Percentiles rank a stretch among this genome's conserved stretches.
Conservation (phyloP, 345 rosid genomes). For the Clausena lansium region DNA sequence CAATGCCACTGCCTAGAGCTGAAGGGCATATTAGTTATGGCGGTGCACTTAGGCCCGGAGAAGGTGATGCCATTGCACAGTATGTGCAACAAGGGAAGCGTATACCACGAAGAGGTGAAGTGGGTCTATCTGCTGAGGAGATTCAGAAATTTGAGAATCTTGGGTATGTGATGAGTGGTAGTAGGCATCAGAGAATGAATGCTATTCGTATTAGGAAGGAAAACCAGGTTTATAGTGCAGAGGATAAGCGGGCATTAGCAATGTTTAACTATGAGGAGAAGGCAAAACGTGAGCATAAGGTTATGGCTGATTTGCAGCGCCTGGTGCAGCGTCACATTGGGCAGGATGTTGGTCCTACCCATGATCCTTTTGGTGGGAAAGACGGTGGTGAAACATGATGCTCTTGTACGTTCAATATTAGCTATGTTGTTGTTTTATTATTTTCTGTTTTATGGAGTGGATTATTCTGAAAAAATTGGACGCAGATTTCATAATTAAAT, state of each 20-base stretch:
- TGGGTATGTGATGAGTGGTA: conserved; percentile 99
- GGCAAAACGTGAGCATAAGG: conserved; percentile 95
- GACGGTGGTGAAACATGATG: conserved; percentile 76
- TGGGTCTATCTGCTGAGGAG: conserved; percentile 97
- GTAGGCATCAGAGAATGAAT: conserved; percentile 97
- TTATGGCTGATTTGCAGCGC: conserved; percentile 92
- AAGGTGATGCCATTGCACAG: conserved; percentile 99
- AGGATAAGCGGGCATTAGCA: conserved; percentile 93
- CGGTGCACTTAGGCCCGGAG: conserved; percentile 98
- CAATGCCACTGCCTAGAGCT: conserved; percentile 85
- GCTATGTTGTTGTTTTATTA: not conserved
- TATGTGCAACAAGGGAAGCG: conserved; percentile 99
- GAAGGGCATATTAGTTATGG: conserved; percentile 99
- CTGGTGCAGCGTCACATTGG: conserved; percentile 96
- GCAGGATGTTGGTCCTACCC: conserved; percentile 91
- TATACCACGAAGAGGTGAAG: conserved; percentile 99
- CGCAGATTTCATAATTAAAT: not conserved
- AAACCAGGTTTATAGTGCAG: conserved; percentile 98
- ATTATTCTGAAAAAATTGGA: not conserved
- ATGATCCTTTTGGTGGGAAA: conserved; percentile 84
- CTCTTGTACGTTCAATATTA: conserved; percentile 24
- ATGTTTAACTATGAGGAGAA: conserved; percentile 99
- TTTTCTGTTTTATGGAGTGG: not conserved
- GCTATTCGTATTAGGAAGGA: conserved; percentile 99
- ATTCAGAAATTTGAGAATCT: conserved; percentile 86